Evolutionary conservation across 177 flowering plant genomes (phyloP).

Genomic region (Vitis hybrid): DNA sequence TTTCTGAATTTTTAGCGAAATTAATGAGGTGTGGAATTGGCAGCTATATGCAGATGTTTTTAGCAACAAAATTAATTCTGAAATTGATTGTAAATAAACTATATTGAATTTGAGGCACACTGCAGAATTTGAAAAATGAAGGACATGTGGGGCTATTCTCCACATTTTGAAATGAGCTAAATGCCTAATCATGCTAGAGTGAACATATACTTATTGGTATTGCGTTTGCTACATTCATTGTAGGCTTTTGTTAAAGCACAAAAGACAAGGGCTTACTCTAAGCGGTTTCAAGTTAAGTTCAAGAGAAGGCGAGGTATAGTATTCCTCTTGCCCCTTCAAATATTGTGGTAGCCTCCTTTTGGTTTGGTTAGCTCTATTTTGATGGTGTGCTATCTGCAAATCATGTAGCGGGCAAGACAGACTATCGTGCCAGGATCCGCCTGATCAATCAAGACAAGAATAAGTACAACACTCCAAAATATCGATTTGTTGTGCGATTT

Average conservation of each 20-base stretch:
- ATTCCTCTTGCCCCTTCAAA: background rate
- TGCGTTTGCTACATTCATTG: background rate
- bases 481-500: constrained; percentile 79
- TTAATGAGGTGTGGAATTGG: too few relatives aligned
- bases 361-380: background rate
- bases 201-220: too few relatives aligned
- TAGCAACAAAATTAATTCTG: too few relatives aligned
- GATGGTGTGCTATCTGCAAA: background rate
- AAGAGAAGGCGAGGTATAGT: constrained; percentile 89
- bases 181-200: too few relatives aligned
- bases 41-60: too few relatives aligned
- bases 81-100: too few relatives aligned
- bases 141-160: too few relatives aligned
- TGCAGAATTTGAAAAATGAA: too few relatives aligned
- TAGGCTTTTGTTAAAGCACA: constrained; percentile 87
- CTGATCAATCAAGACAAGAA: constrained; percentile 88
- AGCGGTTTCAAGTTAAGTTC: constrained; percentile 83
- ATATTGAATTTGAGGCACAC: too few relatives aligned
- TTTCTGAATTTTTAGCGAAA: too few relatives aligned
- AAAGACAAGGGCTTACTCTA: constrained; percentile 75
- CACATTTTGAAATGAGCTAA: too few relatives aligned
- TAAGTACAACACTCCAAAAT: constrained; percentile 86
- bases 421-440: constrained; percentile 85
- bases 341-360: background rate
- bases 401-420: constrained; percentile 82